Evolutionary conservation across 306 rosid species (phyloP), one percentile per base, ranked within the genome.

Genomic region (Fagus sylvatica): DNA sequence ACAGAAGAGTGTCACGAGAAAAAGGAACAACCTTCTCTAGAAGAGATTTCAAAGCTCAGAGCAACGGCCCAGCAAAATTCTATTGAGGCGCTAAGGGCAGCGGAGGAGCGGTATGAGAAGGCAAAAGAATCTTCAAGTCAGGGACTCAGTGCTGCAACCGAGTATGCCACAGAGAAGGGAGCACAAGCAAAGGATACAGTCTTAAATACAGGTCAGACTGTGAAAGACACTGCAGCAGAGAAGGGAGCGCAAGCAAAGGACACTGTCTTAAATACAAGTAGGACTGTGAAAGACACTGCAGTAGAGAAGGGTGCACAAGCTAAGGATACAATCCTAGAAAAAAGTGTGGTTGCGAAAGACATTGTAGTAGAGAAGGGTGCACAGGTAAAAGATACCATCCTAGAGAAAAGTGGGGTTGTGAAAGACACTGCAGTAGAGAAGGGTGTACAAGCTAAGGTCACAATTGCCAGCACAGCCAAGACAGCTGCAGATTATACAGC

Each of bases 1-100:
- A 72, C 42, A 34, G 57, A 17, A 32, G 46, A 61, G 57, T 28
- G 19, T 4, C 39, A 53, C 3, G 57, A 34, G 42, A 34, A 72
- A 37, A 33, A 72, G 34, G 55, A 77, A 6, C 74, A 22, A n/a
- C 60, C 57, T 16, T 72, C 82, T n/a, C 68, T 85, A 34, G 93
- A 82, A 62, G 89, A 84, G n/a, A 79, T 89, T 39, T 72, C 87
- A 6, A 74, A 71, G 62, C 40, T 71, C 12, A 85, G 90, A 80
- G 87, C 69, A 7, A 41, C 42, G 42, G 88, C 85, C 7, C 89
- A 88, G 77, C 82, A 91, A 74, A 90, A 81, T 3, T 36, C 86
- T 4, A 68, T 43, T 66, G 91, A 80, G 76, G 83, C 83, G 0
- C 55, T 86, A 17, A 73, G 75, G 72, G 88, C 80, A 0, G 91